A percentile compares a stretch with the other conserved stretches of the same genome.
Conservation (phyloP, 768 basidiomycete species). For the Russula brevipes region DNA sequence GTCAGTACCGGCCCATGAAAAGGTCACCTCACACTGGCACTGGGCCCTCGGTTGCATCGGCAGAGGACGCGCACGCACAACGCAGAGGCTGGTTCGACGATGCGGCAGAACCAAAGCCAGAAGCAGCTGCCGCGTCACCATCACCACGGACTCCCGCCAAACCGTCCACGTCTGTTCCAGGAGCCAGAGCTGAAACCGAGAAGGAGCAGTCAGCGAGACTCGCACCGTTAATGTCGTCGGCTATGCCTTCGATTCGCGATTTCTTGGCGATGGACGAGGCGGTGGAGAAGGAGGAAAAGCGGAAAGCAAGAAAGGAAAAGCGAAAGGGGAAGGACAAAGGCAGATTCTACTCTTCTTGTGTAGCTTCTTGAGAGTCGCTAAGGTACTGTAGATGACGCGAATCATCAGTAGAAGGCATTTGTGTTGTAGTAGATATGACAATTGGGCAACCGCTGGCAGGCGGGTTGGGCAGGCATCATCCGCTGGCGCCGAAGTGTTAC, state of each 20-base stretch:
- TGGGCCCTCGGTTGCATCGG: not conserved
- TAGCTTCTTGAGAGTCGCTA: not conserved
- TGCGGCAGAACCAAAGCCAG: not conserved
- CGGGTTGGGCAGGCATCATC: no score
- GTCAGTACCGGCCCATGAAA: not conserved
- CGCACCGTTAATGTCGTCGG: slow-evolving; percentile 71
- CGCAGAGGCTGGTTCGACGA: slow-evolving; percentile 21
- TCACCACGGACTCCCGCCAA: slow-evolving; percentile 1
- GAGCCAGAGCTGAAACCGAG: slow-evolving; percentile 42
- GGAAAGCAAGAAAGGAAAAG: slow-evolving; percentile 72
- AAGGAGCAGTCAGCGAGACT: slow-evolving; percentile 51
- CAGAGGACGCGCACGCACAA: not conserved
- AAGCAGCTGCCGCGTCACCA: not conserved
- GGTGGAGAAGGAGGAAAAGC: slow-evolving; percentile 58
- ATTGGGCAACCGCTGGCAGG: no score
- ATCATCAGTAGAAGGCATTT: not conserved
- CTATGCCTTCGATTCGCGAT: slow-evolving; percentile 76
- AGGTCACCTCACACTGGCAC: not conserved
- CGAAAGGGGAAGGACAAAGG: slow-evolving; percentile 45
- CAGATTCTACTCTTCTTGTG: slow-evolving; percentile 13
- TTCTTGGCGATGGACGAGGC: slow-evolving; percentile 74
- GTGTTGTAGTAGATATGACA: no score
- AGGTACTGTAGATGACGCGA: not conserved
- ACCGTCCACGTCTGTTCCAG: slow-evolving; percentile 30
- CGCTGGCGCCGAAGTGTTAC: no score